phyloP scores from a whole-genome alignment of 176 grass and related monocot species.

The Oryza meridionalis region DNA sequence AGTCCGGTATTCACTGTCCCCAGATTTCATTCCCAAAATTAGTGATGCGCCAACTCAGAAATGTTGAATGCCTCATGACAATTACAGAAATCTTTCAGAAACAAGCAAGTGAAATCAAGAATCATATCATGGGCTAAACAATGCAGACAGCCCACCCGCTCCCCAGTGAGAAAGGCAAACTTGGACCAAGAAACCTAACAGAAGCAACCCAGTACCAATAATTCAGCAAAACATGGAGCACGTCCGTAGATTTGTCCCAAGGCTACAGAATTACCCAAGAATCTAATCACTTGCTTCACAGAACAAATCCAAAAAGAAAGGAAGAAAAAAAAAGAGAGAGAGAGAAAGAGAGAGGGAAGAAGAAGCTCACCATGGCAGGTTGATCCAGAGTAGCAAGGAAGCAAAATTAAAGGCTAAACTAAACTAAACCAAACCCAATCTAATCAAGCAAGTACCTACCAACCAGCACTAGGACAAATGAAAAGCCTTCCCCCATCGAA shows the following conservation, averaged over 20 bases:
- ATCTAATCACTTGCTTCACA: background rate
- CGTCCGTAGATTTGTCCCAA: background rate
- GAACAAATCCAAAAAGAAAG: background rate
- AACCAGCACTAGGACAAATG: constrained; percentile 20
- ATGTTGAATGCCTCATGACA: background rate
- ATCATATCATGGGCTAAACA: constrained; percentile 12
- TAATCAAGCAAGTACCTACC: constrained; percentile 36
- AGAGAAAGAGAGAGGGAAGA: too few relatives aligned
- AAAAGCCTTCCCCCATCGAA: background rate
- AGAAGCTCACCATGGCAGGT: constrained; percentile 39
- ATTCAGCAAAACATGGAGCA: background rate
- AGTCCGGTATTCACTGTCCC: background rate
- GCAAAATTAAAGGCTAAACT: constrained; percentile 33
- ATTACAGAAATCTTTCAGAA: constrained; percentile 7
- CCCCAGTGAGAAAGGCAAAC: background rate
- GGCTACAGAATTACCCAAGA: constrained; percentile 2
- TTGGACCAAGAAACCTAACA: constrained; percentile 18
- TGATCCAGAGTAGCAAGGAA: constrained; percentile 42
- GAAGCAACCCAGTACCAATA: background rate
- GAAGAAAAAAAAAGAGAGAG: too few relatives aligned
- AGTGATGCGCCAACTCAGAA: background rate
- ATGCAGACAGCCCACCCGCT: background rate
- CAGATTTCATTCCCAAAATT: constrained; percentile 35
- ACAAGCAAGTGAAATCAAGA: constrained; percentile 17
- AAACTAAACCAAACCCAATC: constrained; percentile 26